Evolutionary conservation across 192 early-diverging fungal species (phyloP).

Genomic region (Coemansia sp.): DNA sequence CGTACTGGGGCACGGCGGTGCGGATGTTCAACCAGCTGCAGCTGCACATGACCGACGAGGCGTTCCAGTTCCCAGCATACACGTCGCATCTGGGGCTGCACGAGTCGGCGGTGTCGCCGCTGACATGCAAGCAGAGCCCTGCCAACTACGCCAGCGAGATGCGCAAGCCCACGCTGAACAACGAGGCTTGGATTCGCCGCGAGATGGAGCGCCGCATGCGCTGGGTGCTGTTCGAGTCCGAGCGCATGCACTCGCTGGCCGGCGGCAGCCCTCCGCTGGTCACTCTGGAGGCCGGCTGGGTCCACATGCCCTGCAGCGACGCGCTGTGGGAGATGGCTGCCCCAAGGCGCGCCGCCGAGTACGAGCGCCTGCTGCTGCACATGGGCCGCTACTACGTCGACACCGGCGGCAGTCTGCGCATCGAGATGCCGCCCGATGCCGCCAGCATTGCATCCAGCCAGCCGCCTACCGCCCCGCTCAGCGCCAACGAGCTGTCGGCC

Average conservation of each 20-base stretch:
- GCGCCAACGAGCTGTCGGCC: constrained; percentile 9
- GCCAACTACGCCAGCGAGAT: constrained; percentile 46
- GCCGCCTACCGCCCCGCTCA: neutral
- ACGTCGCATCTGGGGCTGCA: constrained; percentile 54
- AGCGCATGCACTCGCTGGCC: constrained; percentile 48
- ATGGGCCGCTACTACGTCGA: constrained; percentile 56
- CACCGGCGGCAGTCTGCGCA: constrained; percentile 50
- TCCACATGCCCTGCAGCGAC: constrained; percentile 57
- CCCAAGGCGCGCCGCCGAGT: constrained; percentile 49
- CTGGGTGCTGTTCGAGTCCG: constrained; percentile 53
- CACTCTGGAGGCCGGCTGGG: constrained; percentile 54
- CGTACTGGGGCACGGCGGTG: constrained; percentile 55
- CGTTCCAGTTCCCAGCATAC: constrained; percentile 53
- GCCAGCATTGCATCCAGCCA: constrained; percentile 3
- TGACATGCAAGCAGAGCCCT: constrained; percentile 48
- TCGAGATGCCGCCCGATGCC: constrained; percentile 32
- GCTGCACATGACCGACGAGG: constrained; percentile 54
- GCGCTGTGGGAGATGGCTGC: constrained; percentile 38
- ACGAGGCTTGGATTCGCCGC: constrained; percentile 45
- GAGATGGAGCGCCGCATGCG: constrained; percentile 53
- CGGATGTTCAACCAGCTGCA: constrained; percentile 56
- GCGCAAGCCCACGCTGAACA: constrained; percentile 47
- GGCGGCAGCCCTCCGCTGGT: constrained; percentile 51
- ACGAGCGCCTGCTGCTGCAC: constrained; percentile 54
- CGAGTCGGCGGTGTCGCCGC: constrained; percentile 47